These are phyloP conservation scores for Monotropa hypopitys DNA, from an alignment of 179 eudicot genomes.

Conservation along the genomic window DNA sequence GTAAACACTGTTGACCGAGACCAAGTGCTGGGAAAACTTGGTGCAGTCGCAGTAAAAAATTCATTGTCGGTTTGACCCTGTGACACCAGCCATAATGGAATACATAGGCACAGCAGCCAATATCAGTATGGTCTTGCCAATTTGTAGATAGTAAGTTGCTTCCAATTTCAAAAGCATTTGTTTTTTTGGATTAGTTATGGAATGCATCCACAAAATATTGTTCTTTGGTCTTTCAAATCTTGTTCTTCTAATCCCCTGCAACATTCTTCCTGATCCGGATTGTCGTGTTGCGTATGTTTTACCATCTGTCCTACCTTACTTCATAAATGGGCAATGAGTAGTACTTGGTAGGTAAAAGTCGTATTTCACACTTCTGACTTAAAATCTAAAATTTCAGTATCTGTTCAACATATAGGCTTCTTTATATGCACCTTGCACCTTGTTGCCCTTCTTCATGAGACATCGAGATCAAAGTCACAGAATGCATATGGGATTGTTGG, in stretches of 20 bases:
- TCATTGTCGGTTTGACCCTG: no score
- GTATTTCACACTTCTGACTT: neutral
- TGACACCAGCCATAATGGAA: no score
- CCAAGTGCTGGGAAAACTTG: no score
- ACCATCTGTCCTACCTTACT: neutral
- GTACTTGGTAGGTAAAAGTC: neutral
- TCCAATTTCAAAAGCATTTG: neutral
- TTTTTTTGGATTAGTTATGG: neutral
- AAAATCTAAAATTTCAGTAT: neutral
- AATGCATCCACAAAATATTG: neutral
- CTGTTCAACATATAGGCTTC: neutral
- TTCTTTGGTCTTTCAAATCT: neutral
- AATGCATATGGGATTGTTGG: neutral
- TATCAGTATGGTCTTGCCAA: no score
- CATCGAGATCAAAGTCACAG: neutral
- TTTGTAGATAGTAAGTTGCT: no score
- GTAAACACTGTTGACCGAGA: no score
- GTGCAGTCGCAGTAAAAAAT: no score
- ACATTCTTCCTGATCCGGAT: neutral
- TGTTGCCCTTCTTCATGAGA: neutral
- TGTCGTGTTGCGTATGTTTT: neutral
- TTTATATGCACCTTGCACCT: neutral
- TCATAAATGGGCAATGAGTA: neutral
- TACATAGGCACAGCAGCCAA: no score
- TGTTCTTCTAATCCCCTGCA: neutral